phyloP scores from a whole-genome alignment of 2,329 filamentous ascomycete species.

The Metarhizium humberi region DNA sequence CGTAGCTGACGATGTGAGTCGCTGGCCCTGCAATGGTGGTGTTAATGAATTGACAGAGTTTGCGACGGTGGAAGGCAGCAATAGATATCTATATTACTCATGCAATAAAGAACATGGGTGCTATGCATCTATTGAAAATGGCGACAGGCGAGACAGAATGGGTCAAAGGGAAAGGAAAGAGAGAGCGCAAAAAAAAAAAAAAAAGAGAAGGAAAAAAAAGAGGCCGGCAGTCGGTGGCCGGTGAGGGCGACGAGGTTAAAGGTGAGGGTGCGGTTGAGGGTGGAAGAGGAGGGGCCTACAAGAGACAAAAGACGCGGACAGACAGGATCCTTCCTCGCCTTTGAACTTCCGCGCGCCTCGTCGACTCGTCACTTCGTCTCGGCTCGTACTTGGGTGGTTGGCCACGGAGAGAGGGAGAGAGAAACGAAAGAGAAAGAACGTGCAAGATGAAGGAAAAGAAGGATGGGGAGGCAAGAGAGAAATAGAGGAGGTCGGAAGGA shows the following conservation, averaged over 20 bases:
- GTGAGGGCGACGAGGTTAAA: neutral
- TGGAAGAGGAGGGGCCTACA: neutral
- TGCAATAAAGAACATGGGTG: neutral
- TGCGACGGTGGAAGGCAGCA: slow-evolving; percentile 50
- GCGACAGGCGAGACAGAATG: neutral
- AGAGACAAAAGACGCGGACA: neutral
- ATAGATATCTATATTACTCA: neutral
- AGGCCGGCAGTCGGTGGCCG: neutral
- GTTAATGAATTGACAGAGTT: slow-evolving; percentile 46
- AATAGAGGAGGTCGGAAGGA: slow-evolving; percentile 21
- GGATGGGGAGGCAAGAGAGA: slow-evolving; percentile 1
- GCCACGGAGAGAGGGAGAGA: neutral
- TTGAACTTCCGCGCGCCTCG: neutral
- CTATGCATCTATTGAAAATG: neutral
- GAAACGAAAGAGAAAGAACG: slow-evolving; percentile 7
- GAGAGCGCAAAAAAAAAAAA: slow-evolving; percentile 10
- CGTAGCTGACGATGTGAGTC: slow-evolving; percentile 22
- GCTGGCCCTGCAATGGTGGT: slow-evolving; percentile 21
- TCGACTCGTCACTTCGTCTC: slow-evolving; percentile 2
- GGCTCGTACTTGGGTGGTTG: slow-evolving; percentile 3
- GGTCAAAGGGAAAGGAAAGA: neutral
- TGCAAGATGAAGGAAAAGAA: slow-evolving; percentile 18
- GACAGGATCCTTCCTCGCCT: neutral
- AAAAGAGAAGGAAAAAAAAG: slow-evolving; percentile 16
- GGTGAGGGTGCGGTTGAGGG: neutral